Evolutionary conservation across 768 basidiomycete species (phyloP), one percentile per base, ranked within the genome.

Genomic region (Flagelloscypha sp.): DNA sequence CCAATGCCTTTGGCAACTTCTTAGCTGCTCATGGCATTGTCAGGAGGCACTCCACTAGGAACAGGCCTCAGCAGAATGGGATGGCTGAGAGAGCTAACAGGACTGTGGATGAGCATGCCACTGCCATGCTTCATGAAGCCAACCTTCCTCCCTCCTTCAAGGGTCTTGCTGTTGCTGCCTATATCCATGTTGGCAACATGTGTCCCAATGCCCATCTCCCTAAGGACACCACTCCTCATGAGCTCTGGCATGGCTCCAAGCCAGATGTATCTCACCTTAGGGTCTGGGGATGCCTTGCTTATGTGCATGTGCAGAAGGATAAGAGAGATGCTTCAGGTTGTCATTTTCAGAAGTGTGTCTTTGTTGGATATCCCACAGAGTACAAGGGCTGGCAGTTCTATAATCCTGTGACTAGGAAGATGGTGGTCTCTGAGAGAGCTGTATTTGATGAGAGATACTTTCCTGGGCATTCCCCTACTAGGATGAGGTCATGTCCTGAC

Each of bases 291-390:
- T 56, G 49, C 33, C 24, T 37, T 30, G 49, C 48, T 16, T 53
- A 49, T 35, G 52, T 47, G 34, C 47, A 46, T 33, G 42, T 48
- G 18, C 55, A 45, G 35, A 48, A 55, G 39, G 46, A 56, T 24
- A 41, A 49, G 34, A 18, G 42, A n/a, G 39, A 33, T 27, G 38
- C 24, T 5, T 42, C 52, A 28, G 34, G 40, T 28, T 29, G 43
- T 2, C 47, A 53, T 31, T 41, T 44, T 20, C 22, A 42, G 27
- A 52, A 49, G 45, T 57, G 57, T 37, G 38, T 53, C 11, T 57
- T 51, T 34, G 33, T 58, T 37, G 50, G 56, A n/a, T 58, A 54
- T 33, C 46, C 47, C 11, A 32, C 37, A 13, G 40, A 38, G 7
- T 41, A 48, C 30, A 56, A 56, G 41, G 55, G 33, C 11, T 57